phyloP scores from a whole-genome alignment of 768 basidiomycete genomes.

The Dacryopinax primogenitus region DNA sequence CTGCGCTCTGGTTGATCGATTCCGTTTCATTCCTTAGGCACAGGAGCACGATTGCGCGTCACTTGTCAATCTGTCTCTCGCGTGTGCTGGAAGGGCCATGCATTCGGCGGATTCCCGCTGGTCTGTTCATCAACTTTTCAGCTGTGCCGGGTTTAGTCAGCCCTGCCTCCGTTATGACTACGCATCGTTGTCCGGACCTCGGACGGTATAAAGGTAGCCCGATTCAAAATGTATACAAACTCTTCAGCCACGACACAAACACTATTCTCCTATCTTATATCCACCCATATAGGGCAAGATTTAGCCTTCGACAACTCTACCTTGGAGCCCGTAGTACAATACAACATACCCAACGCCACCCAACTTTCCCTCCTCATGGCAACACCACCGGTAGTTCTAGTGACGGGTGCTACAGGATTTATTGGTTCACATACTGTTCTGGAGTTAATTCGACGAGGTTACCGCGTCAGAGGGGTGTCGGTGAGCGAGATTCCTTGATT shows the following conservation, averaged over 20 bases:
- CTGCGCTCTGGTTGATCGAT: background rate
- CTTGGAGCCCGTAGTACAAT: background rate
- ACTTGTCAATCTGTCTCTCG: background rate
- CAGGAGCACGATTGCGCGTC: background rate
- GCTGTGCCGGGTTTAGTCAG: background rate
- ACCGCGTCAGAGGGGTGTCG: background rate
- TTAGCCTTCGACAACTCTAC: background rate
- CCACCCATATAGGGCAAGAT: background rate
- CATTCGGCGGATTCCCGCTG: background rate
- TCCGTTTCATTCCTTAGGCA: constrained; percentile 4
- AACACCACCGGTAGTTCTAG: background rate
- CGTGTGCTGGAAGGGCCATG: background rate
- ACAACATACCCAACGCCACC: background rate
- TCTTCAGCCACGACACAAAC: background rate
- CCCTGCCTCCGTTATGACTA: background rate
- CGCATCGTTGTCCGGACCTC: background rate
- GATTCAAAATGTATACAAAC: background rate
- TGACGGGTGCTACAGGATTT: background rate
- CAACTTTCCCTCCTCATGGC: background rate
- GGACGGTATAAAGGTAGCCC: background rate
- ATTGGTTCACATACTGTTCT: background rate
- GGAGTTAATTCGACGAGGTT: background rate
- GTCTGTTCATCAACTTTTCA: background rate
- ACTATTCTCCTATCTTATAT: background rate
- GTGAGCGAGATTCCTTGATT: background rate